Conservation (phyloP, 1,284 basidiomycete species). For the Ganoderma boninense region DNA sequence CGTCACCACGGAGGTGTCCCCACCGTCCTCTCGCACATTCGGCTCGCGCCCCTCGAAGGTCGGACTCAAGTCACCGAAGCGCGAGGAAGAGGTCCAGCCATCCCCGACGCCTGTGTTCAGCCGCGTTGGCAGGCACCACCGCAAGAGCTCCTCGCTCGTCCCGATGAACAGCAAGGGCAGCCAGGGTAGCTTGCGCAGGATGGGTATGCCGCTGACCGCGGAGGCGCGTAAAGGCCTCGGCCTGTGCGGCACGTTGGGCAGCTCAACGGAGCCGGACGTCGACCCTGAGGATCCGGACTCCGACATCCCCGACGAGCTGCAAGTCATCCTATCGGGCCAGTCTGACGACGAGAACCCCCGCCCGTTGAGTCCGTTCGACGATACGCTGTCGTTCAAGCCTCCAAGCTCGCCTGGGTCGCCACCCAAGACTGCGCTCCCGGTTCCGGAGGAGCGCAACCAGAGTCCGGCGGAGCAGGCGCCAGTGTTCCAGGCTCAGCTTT, state of each 20-base stretch:
- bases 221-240: conserved; percentile 64
- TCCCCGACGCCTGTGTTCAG: conserved; percentile 60
- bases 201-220: conserved; percentile 52
- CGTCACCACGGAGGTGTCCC: conserved; percentile 6
- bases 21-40: conserved; percentile 51
- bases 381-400: conserved; percentile 42
- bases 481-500: conserved; percentile 54
- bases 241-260: conserved; percentile 70
- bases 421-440: conserved; percentile 50
- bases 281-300: conserved; percentile 71
- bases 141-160: conserved; percentile 49
- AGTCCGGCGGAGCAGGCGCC: conserved; percentile 37
- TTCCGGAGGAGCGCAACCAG: conserved; percentile 24
- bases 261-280: conserved; percentile 51
- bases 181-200: conserved; percentile 30
- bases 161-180: conserved; percentile 41
- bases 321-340: conserved; percentile 63
- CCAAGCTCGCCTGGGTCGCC: conserved; percentile 52
- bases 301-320: conserved; percentile 80
- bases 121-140: conserved; percentile 42
- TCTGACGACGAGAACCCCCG: conserved; percentile 43
- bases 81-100: conserved; percentile 39
- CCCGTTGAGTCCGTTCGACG: conserved; percentile 36
- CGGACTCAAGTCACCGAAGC: conserved; percentile 35
- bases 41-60: conserved; percentile 51